Percentiles rank a stretch among this genome's conserved stretches.
Conservation (phyloP, 2,329 filamentous ascomycete species). For the Pyrenochaeta sp. region DNA sequence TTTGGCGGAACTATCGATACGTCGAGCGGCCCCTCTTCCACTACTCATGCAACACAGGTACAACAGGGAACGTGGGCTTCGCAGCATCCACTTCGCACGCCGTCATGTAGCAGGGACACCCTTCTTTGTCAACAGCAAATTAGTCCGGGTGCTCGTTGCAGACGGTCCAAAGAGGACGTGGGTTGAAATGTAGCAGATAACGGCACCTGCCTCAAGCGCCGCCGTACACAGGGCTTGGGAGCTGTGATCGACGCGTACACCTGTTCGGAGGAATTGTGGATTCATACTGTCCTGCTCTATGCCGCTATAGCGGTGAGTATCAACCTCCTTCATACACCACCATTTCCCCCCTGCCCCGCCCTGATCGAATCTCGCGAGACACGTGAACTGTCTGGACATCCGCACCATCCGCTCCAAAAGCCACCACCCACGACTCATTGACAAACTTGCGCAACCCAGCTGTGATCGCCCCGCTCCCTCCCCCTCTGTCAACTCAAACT, state of each 20-base stretch:
- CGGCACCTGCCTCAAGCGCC: slow-evolving; percentile 11
- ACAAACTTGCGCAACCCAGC: slow-evolving; percentile 25
- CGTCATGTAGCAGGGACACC: background rate
- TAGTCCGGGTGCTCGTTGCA: slow-evolving; percentile 6
- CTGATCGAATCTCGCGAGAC: slow-evolving; percentile 20
- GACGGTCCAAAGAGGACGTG: background rate
- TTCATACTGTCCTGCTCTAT: background rate
- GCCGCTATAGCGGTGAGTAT: slow-evolving; percentile 5
- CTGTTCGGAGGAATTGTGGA: slow-evolving; percentile 4
- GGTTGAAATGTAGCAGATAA: slow-evolving; percentile 9
- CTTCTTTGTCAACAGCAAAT: background rate
- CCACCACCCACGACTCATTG: slow-evolving; percentile 16
- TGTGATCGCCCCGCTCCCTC: slow-evolving; percentile 27
- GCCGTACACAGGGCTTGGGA: slow-evolving; percentile 5
- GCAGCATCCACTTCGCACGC: slow-evolving; percentile 5
- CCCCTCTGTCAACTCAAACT: background rate
- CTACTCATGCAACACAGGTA: slow-evolving; percentile 15
- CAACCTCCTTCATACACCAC: slow-evolving; percentile 1
- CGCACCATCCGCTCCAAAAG: slow-evolving; percentile 16
- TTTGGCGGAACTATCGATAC: slow-evolving; percentile 27
- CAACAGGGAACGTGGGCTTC: slow-evolving; percentile 16
- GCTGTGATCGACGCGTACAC: slow-evolving; percentile 14
- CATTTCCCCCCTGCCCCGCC: slow-evolving; percentile 4
- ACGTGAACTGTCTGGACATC: slow-evolving; percentile 23
- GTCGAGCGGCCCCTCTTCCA: slow-evolving; percentile 16